Conservation (phyloP, 352 stramenopile species). For the Pythium angustatum region DNA sequence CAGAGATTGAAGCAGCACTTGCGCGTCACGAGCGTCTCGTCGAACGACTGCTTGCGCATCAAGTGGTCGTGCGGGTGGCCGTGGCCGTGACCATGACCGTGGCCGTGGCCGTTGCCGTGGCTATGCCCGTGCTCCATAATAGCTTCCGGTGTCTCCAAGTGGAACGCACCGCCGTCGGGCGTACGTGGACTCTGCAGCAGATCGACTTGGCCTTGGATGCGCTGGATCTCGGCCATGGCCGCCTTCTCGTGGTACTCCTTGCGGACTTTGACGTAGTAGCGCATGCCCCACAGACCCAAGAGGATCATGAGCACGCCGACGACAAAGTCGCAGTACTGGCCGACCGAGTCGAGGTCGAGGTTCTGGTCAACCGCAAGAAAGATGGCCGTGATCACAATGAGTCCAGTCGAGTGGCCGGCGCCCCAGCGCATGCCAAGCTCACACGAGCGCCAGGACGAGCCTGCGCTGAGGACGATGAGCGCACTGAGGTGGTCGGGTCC, state of each 20-base stretch:
- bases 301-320: slow-evolving; percentile 63
- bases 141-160: slow-evolving; percentile 20
- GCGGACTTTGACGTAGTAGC: slow-evolving; percentile 43
- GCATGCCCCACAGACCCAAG: slow-evolving; percentile 44
- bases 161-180: slow-evolving; percentile 19
- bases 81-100: slow-evolving; percentile 10
- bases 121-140: slow-evolving; percentile 23
- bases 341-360: slow-evolving; percentile 43
- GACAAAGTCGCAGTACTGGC: slow-evolving; percentile 55
- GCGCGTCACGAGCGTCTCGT: slow-evolving; percentile 36
- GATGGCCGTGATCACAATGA: slow-evolving; percentile 67
- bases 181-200: slow-evolving; percentile 15
- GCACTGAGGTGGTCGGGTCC: slow-evolving; percentile 88
- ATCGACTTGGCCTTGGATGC: slow-evolving; percentile 27
- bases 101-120: neutral
- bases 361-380: slow-evolving; percentile 54
- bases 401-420: slow-evolving; percentile 71
- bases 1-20: slow-evolving; percentile 49
- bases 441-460: slow-evolving; percentile 70
- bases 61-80: slow-evolving; percentile 2
- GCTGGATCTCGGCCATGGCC: slow-evolving; percentile 31
- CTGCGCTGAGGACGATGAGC: slow-evolving; percentile 77
- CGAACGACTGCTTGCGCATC: slow-evolving; percentile 33
- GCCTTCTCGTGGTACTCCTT: slow-evolving; percentile 37
- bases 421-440: slow-evolving; percentile 86